Evolutionary conservation across 2,329 filamentous ascomycete genomes (phyloP).

Genomic region (Fusarium sp.): DNA sequence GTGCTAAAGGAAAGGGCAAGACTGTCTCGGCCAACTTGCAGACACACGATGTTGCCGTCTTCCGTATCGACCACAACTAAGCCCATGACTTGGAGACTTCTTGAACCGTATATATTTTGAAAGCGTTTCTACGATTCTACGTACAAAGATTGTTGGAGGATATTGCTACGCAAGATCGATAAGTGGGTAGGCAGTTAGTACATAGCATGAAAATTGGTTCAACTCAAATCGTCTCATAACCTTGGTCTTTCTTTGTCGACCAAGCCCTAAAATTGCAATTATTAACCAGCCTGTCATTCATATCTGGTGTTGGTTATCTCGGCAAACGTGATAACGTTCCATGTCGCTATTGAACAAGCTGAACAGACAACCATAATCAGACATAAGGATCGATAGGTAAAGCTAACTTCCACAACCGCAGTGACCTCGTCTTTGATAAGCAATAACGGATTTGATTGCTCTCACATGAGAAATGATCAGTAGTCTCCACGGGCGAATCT

Average conservation of each 20-base stretch:
- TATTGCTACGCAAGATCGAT: not conserved
- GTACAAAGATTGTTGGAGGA: not conserved
- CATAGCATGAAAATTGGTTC: not conserved
- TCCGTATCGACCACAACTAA: constrained; percentile 11
- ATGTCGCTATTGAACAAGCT: too few species aligned
- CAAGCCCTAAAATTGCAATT: too few species aligned
- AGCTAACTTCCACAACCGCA: fast-evolving
- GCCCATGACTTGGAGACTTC: too few species aligned
- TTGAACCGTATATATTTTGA: not conserved
- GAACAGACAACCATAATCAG: too few species aligned
- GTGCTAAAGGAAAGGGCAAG: constrained; percentile 14
- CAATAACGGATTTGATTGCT: fast-evolving
- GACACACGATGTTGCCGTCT: constrained; percentile 14
- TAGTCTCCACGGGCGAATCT: too few species aligned
- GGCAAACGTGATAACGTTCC: too few species aligned
- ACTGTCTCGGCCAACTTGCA: constrained; percentile 9
- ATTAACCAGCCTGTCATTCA: too few species aligned
- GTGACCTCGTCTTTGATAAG: not conserved
- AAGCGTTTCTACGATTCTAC: not conserved
- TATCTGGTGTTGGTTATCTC: too few species aligned
- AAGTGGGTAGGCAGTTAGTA: not conserved
- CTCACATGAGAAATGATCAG: not conserved
- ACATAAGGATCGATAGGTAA: fast-evolving
- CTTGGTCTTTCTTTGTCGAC: not conserved
- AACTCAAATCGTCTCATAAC: too few species aligned